These are phyloP conservation scores for Sporobolomyces pararoseus DNA, from an alignment of 768 basidiomycete genomes.

Conservation along the genomic window DNA sequence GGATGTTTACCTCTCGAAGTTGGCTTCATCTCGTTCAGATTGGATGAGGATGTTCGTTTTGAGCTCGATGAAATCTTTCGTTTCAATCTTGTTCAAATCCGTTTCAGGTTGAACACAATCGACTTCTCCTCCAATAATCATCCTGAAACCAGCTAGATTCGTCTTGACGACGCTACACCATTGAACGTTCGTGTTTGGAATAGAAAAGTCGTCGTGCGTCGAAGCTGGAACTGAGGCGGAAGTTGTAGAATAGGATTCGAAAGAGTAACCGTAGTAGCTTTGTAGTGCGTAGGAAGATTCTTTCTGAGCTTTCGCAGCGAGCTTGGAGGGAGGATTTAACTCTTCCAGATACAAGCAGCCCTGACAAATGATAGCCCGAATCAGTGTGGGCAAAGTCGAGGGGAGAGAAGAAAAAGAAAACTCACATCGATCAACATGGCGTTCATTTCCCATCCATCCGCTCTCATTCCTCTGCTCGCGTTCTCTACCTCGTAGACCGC, in stretches of 20 bases:
- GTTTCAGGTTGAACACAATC: slow-evolving; percentile 63
- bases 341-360: slow-evolving; percentile 45
- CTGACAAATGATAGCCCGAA: not conserved
- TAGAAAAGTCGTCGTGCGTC: slow-evolving; percentile 64
- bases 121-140: slow-evolving; percentile 83
- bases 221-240: slow-evolving; percentile 8
- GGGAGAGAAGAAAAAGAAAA: slow-evolving; percentile 69
- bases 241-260: slow-evolving; percentile 78
- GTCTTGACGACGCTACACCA: slow-evolving; percentile 89
- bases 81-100: slow-evolving; percentile 6
- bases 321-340: slow-evolving; percentile 31
- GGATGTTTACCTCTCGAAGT: slow-evolving; percentile 79
- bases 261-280: slow-evolving; percentile 77
- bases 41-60: slow-evolving; percentile 75
- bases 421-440: slow-evolving; percentile 70
- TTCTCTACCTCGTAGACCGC: slow-evolving; percentile 69
- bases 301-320: slow-evolving; percentile 57
- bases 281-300: slow-evolving; percentile 62
- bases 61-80: slow-evolving; percentile 59
- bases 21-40: slow-evolving; percentile 60
- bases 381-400: not conserved
- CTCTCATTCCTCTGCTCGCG: slow-evolving; percentile 29
- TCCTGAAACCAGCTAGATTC: slow-evolving; percentile 65
- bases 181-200: slow-evolving; percentile 81
- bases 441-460: slow-evolving; percentile 75